Conservation (phyloP, 305 asterid species). For the Fraxinus floribunda region DNA sequence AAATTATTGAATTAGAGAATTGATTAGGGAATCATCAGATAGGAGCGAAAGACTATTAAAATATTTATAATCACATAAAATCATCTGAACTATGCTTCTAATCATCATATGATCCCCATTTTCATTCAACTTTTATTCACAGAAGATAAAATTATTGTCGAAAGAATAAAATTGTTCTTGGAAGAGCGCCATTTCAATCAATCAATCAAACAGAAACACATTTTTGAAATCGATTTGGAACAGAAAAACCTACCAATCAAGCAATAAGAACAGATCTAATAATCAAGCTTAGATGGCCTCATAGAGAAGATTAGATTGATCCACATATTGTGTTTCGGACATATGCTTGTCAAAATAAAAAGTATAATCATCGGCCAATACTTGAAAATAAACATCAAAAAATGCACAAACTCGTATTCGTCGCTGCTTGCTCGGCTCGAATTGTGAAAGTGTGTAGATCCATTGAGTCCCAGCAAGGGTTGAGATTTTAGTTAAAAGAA, state of each 20-base stretch:
- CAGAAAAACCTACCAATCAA: neutral
- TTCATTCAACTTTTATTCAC: neutral
- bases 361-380: constrained; percentile 36
- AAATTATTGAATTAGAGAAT: neutral
- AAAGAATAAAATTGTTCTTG: neutral
- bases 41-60: constrained; percentile 79
- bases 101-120: constrained; percentile 58
- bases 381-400: too few species aligned
- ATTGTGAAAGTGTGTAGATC: too few species aligned
- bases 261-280: neutral
- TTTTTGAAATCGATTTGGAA: neutral
- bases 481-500: neutral
- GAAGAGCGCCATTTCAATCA: neutral
- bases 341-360: constrained; percentile 58
- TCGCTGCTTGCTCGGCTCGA: too few species aligned
- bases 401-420: too few species aligned
- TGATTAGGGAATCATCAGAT: constrained; percentile 60
- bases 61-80: constrained; percentile 43
- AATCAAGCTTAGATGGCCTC: constrained; percentile 32
- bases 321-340: constrained; percentile 54
- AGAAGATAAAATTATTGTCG: neutral
- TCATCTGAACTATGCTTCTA: constrained; percentile 83
- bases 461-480: neutral
- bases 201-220: neutral
- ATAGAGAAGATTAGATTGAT: constrained; percentile 64